These are phyloP conservation scores for Talaromyces verruculosus DNA, from an alignment of 2,329 filamentous ascomycete species.

Conservation along the genomic window DNA sequence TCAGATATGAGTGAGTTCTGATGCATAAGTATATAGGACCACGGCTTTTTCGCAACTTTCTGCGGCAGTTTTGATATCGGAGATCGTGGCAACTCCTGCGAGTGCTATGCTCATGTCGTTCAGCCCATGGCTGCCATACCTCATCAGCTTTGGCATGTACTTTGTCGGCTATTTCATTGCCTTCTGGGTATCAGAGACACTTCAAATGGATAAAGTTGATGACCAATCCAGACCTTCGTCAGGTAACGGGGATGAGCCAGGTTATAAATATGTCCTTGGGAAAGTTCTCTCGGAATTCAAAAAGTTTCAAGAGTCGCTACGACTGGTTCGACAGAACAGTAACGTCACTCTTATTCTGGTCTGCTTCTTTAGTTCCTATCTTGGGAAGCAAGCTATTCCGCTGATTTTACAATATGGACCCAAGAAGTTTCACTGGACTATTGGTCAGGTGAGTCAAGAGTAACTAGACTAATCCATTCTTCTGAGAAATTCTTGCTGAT, in stretches of 20 bases:
- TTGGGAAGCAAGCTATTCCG: conserved; percentile 9
- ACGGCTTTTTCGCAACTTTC: conserved; percentile 10
- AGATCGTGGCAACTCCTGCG: conserved; percentile 10
- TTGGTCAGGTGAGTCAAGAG: conserved; percentile 5
- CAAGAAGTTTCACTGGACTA: conserved; percentile 10
- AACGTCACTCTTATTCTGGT: conserved; percentile 9
- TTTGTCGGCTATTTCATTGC: conserved; percentile 10
- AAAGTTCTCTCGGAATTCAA: conserved; percentile 7
- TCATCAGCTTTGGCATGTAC: conserved; percentile 8
- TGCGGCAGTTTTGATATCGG: conserved; percentile 4
- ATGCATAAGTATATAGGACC: conserved; percentile 5
- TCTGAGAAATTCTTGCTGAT: conserved; percentile 3
- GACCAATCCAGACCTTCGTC: conserved; percentile 6
- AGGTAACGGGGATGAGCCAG: conserved; percentile 2
- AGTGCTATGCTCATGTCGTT: conserved; percentile 12
- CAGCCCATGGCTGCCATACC: conserved; percentile 6
- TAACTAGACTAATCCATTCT: conserved; percentile 2
- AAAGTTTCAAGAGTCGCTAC: conserved; percentile 12
- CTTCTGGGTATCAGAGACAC: conserved; percentile 8
- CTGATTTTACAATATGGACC: conserved; percentile 12
- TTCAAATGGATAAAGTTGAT: conserved; percentile 4
- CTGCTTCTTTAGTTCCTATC: conserved; percentile 9
- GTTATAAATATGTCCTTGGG: conserved; percentile 11
- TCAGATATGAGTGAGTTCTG: conserved; percentile 7
- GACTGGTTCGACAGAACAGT: conserved; percentile 3